Evolutionary conservation across 331 rosid genomes (phyloP).

Genomic region (Saraca asoca): DNA sequence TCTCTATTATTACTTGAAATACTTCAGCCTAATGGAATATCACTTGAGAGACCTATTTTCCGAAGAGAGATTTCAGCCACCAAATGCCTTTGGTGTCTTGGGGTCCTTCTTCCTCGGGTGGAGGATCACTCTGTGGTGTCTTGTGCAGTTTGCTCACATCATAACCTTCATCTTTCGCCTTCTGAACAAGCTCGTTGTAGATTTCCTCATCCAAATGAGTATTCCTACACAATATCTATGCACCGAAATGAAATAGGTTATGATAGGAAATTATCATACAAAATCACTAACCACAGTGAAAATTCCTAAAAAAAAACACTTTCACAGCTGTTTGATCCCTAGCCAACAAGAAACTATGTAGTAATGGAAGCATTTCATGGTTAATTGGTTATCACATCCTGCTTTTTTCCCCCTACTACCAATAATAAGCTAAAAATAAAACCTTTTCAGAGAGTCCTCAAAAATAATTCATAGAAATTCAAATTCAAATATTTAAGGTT

Average conservation of each 20-base stretch:
- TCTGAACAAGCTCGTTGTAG: conserved; percentile 62
- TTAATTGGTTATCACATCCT: too few relatives aligned
- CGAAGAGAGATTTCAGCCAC: conserved; percentile 84
- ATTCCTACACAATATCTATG: conserved; percentile 66
- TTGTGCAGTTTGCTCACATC: conserved; percentile 84
- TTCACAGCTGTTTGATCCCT: too few relatives aligned
- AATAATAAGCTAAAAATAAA: too few relatives aligned
- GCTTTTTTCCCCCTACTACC: too few relatives aligned
- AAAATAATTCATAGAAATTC: not conserved
- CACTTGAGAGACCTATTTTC: conserved; percentile 41
- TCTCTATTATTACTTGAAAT: conserved; percentile 26
- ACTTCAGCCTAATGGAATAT: not conserved
- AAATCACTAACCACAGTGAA: not conserved
- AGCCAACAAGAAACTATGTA: too few relatives aligned
- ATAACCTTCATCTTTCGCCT: conserved; percentile 64
- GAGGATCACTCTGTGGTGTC: conserved; percentile 78
- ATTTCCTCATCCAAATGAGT: conserved; percentile 60
- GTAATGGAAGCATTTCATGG: too few relatives aligned
- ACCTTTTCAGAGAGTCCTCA: not conserved
- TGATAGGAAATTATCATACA: not conserved
- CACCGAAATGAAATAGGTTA: not conserved
- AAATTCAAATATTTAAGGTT: not conserved
- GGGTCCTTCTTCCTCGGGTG: conserved; percentile 72
- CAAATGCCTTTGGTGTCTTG: conserved; percentile 84
- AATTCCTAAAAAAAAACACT: not conserved